phyloP scores from a whole-genome alignment of 192 early-diverging fungal genomes.

The Coemansia sp. region DNA sequence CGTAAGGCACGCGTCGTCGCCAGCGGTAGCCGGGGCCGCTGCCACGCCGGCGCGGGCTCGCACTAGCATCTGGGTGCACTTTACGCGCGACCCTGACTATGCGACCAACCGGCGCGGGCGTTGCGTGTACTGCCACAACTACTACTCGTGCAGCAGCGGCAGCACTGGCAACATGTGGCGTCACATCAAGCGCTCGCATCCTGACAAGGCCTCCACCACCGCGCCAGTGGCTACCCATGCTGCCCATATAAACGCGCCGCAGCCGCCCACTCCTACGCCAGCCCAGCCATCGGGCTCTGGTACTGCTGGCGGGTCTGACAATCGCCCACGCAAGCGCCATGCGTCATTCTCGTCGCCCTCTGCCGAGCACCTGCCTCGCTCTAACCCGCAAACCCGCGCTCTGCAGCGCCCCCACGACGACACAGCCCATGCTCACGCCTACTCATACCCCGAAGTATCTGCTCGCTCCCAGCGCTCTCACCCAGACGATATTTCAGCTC shows the following conservation, averaged over 20 bases:
- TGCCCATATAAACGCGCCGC: slow-evolving; percentile 13
- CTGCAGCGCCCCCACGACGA: slow-evolving; percentile 4
- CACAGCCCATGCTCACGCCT: neutral
- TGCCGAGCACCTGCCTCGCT: slow-evolving; percentile 22
- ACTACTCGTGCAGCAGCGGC: slow-evolving; percentile 55
- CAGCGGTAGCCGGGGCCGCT: slow-evolving; percentile 12
- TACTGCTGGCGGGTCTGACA: slow-evolving; percentile 3
- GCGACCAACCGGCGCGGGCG: slow-evolving; percentile 54
- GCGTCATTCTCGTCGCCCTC: slow-evolving; percentile 47
- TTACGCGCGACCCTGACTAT: slow-evolving; percentile 52
- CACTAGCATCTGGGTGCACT: slow-evolving; percentile 54
- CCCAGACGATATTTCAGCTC: neutral
- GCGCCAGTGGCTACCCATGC: slow-evolving; percentile 49
- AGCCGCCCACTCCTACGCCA: slow-evolving; percentile 3
- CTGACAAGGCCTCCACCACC: slow-evolving; percentile 44
- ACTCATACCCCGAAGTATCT: slow-evolving; percentile 20
- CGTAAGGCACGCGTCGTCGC: slow-evolving; percentile 31
- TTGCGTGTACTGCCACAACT: slow-evolving; percentile 56
- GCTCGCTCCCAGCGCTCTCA: neutral
- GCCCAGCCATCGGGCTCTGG: neutral
- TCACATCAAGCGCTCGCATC: slow-evolving; percentile 54
- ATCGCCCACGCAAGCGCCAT: slow-evolving; percentile 48
- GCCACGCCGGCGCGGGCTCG: slow-evolving; percentile 41
- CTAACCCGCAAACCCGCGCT: neutral
- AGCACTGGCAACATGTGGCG: slow-evolving; percentile 57